phyloP scores from a whole-genome alignment of 2,329 filamentous ascomycete genomes.

The Trichophyton schoenleinii region DNA sequence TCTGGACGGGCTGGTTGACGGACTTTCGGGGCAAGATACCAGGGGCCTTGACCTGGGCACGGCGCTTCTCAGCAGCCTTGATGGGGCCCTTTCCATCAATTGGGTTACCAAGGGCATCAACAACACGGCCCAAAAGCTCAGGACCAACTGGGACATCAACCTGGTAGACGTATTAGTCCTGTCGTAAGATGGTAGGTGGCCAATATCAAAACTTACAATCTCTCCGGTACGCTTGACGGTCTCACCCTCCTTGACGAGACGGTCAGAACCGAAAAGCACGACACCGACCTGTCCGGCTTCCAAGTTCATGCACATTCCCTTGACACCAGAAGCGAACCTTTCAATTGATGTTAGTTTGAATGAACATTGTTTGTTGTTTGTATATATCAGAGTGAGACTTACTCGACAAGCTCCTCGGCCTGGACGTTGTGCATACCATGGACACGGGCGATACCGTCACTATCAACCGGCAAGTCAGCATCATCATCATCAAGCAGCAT shows the following conservation, averaged over 20 bases:
- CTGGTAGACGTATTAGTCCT: constrained; percentile 34
- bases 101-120: constrained; percentile 97
- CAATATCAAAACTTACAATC: constrained; percentile 58
- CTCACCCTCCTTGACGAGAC: constrained; percentile 99
- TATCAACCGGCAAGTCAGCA: constrained; percentile 30
- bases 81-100: constrained; percentile 98
- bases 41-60: constrained; percentile 97
- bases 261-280: constrained; percentile 99
- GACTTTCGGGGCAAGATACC: constrained; percentile 94
- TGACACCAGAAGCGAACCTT: constrained; percentile 98
- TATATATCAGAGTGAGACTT: constrained; percentile 38
- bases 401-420: constrained; percentile 99
- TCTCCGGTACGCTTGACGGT: constrained; percentile 98
- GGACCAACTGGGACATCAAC: constrained; percentile 91
- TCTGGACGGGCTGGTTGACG: constrained; percentile 98
- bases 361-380: constrained; percentile 9
- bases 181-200: background rate
- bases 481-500: background rate
- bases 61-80: constrained; percentile 80
- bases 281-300: constrained; percentile 99
- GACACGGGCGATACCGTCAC: constrained; percentile 99
- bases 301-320: constrained; percentile 99
- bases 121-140: constrained; percentile 91
- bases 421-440: constrained; percentile 99
- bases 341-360: constrained; percentile 11